phyloP scores from a whole-genome alignment of 2,329 filamentous ascomycete genomes.

The Nannizziopsis arthrosporioides region DNA sequence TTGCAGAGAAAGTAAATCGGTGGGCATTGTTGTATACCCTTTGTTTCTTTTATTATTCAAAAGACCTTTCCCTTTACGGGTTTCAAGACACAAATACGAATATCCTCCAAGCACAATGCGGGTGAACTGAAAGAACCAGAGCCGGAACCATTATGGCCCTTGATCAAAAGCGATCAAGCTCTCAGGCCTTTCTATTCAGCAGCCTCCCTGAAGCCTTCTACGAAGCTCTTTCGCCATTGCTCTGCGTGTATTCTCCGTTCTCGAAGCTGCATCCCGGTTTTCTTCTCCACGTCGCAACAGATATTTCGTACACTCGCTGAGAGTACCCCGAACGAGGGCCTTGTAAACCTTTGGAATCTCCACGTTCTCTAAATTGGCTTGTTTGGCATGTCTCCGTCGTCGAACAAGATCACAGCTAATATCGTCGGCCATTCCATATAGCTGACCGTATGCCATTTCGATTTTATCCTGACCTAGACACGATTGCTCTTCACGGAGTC shows the following conservation, averaged over 20 bases:
- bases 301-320: conserved; percentile 68
- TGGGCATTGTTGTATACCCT: too few species aligned
- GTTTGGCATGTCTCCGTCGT: conserved; percentile 16
- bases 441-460: conserved; percentile 43
- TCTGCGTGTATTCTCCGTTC: conserved; percentile 41
- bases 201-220: conserved; percentile 22
- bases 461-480: conserved; percentile 30
- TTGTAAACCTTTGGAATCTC: conserved; percentile 42
- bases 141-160: too few species aligned
- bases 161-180: too few species aligned
- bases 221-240: conserved; percentile 43
- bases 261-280: conserved; percentile 45
- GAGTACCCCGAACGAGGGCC: conserved; percentile 45
- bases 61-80: too few species aligned
- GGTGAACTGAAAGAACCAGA: too few species aligned
- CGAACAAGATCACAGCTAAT: conserved; percentile 41
- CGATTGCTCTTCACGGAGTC: conserved; percentile 37
- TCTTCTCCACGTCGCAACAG: conserved; percentile 45
- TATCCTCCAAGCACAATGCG: too few species aligned
- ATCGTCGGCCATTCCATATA: conserved; percentile 51
- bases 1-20: too few species aligned
- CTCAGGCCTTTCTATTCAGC: not conserved
- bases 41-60: too few species aligned
- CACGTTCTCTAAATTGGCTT: conserved; percentile 17
- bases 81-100: too few species aligned